phyloP scores from a whole-genome alignment of 2,329 filamentous ascomycete genomes.

The Colletotrichum brevisporum region DNA sequence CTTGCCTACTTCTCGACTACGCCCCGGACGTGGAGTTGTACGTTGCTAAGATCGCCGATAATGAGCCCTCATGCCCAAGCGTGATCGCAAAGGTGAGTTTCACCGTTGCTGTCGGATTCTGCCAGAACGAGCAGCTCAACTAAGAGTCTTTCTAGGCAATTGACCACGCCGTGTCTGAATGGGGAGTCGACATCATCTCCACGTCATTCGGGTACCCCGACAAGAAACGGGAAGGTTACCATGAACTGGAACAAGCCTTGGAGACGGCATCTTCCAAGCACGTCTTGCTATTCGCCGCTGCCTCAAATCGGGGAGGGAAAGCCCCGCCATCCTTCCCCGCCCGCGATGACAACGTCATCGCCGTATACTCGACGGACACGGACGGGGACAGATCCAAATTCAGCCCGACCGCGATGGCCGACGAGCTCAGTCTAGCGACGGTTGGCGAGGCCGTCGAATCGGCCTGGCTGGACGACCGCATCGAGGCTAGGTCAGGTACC shows the following conservation, averaged over 20 bases:
- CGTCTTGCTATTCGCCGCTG: not conserved
- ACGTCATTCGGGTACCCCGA: not conserved
- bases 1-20: constrained; percentile 25
- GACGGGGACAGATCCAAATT: constrained; percentile 37
- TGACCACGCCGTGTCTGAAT: not conserved
- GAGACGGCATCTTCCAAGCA: not conserved
- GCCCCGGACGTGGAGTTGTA: constrained; percentile 19
- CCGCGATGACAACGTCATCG: constrained; percentile 35
- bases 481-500: constrained; percentile 28
- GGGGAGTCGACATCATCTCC: not conserved
- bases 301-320: constrained; percentile 36
- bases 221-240: not conserved
- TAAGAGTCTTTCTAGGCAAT: not conserved
- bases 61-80: not conserved
- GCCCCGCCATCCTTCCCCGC: constrained; percentile 40
- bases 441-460: constrained; percentile 37
- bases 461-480: constrained; percentile 23
- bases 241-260: not conserved
- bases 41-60: constrained; percentile 34
- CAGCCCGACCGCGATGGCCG: constrained; percentile 33
- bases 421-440: constrained; percentile 24
- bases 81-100: not conserved
- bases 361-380: constrained; percentile 38
- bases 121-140: too few species aligned
- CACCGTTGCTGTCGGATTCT: not conserved